These are phyloP conservation scores for Agrostemma githago DNA, from an alignment of 148 eudicot species.

Conservation along the genomic window DNA sequence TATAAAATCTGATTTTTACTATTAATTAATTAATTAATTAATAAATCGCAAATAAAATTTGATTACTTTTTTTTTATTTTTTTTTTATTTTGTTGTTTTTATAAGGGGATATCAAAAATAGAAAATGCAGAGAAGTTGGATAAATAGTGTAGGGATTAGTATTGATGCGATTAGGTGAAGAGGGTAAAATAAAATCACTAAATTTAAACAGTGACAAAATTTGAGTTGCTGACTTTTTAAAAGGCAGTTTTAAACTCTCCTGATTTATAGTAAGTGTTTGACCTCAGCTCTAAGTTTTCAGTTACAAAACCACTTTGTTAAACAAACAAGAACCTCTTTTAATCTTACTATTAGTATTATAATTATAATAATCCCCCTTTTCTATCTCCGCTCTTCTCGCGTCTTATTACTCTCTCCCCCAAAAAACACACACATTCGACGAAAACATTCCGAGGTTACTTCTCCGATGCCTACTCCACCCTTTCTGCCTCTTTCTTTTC, in stretches of 20 bases:
- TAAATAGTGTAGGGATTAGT: too few relatives aligned
- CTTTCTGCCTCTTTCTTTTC: not conserved
- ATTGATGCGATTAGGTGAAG: too few relatives aligned
- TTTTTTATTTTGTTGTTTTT: too few relatives aligned
- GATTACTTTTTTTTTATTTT: too few relatives aligned
- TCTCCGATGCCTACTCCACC: not conserved
- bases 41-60: too few relatives aligned
- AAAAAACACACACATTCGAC: not conserved
- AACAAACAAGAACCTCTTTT: not conserved
- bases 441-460: too few relatives aligned
- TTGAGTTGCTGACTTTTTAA: not conserved
- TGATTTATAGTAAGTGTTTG: not conserved
- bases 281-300: not conserved
- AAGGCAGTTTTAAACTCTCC: not conserved
- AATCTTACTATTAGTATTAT: not conserved
- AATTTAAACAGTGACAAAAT: not conserved
- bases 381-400: not conserved
- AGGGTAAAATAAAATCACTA: not conserved
- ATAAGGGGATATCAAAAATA: too few relatives aligned
- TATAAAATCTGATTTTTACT: too few relatives aligned
- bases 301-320: not conserved
- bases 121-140: too few relatives aligned
- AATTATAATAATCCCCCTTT: not conserved
- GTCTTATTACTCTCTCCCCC: not conserved
- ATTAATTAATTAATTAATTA: too few relatives aligned